These are phyloP conservation scores for Verticillium nubilum DNA, from an alignment of 2,329 filamentous ascomycete species.

Conservation along the genomic window DNA sequence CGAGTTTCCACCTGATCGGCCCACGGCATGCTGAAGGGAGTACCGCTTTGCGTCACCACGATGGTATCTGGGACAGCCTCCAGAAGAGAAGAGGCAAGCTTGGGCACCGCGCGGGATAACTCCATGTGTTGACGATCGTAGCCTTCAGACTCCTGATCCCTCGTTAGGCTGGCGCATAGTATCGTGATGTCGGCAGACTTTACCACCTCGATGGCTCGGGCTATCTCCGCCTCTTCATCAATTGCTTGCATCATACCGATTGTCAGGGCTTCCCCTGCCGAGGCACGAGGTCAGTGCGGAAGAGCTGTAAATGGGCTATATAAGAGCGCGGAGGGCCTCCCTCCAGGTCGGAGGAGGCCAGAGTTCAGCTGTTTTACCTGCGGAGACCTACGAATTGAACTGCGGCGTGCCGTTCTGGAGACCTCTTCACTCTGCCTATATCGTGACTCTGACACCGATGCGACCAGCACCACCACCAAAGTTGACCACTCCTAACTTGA, in stretches of 20 bases:
- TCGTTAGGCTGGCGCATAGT: slow-evolving; percentile 48
- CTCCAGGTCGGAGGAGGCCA: too few relatives aligned
- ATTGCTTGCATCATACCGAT: slow-evolving; percentile 3
- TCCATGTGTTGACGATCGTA: neutral
- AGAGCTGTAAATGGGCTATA: too few relatives aligned
- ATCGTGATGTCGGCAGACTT: slow-evolving; percentile 53
- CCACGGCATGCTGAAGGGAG: slow-evolving; percentile 2
- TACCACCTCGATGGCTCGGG: slow-evolving; percentile 28
- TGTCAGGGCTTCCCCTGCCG: too few relatives aligned
- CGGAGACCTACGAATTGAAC: too few relatives aligned
- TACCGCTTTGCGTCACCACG: slow-evolving; percentile 1
- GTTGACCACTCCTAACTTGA: neutral
- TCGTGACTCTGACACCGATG: too few relatives aligned
- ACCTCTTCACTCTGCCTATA: too few relatives aligned
- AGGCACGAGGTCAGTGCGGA: too few relatives aligned
- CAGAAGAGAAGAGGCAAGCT: neutral
- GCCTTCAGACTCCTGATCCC: slow-evolving; percentile 4
- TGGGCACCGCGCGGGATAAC: neutral
- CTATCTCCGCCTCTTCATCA: slow-evolving; percentile 6
- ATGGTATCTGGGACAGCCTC: neutral
- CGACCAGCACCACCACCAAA: slow-evolving; percentile 1
- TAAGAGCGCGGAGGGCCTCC: too few relatives aligned
- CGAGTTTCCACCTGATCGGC: neutral
- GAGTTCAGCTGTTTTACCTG: too few relatives aligned
- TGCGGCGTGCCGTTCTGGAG: too few relatives aligned